These are phyloP conservation scores for Manihot esculenta DNA, from an alignment of 441 rosid genomes.

Conservation along the genomic window DNA sequence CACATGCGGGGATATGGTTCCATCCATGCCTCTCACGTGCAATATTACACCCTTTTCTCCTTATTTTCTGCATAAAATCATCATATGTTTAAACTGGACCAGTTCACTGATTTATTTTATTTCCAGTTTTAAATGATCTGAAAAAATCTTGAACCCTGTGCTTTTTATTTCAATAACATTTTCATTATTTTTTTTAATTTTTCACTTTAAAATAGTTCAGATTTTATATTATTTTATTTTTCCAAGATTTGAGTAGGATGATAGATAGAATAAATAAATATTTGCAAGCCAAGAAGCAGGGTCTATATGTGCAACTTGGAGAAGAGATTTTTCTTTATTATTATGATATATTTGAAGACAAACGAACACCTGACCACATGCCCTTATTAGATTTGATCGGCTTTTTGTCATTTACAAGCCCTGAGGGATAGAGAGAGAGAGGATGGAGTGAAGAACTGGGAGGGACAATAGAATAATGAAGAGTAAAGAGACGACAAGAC, in stretches of 20 bases:
- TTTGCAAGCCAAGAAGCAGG: no score
- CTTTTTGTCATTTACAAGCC: constrained; percentile 14
- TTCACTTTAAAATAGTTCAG: no score
- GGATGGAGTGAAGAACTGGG: constrained; percentile 5
- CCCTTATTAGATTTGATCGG: constrained; percentile 8
- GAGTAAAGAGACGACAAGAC: constrained; percentile 11
- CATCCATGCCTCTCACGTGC: background rate
- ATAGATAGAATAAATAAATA: no score
- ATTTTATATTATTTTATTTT: no score
- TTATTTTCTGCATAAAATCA: background rate
- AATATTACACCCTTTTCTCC: background rate
- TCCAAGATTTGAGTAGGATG: no score
- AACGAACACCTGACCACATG: constrained; percentile 2
- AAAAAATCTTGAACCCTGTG: no score
- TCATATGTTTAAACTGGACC: no score
- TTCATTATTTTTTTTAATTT: no score
- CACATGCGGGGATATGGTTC: constrained; percentile 19
- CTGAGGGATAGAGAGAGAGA: background rate
- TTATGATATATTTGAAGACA: background rate
- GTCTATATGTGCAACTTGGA: background rate
- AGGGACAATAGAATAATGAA: background rate
- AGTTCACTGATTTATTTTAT: no score
- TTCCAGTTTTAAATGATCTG: no score
- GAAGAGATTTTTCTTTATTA: background rate
- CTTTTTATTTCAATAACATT: no score